Evolutionary conservation across 2,329 filamentous ascomycete genomes (phyloP).

Genomic region (Aspergillus phoenicis): DNA sequence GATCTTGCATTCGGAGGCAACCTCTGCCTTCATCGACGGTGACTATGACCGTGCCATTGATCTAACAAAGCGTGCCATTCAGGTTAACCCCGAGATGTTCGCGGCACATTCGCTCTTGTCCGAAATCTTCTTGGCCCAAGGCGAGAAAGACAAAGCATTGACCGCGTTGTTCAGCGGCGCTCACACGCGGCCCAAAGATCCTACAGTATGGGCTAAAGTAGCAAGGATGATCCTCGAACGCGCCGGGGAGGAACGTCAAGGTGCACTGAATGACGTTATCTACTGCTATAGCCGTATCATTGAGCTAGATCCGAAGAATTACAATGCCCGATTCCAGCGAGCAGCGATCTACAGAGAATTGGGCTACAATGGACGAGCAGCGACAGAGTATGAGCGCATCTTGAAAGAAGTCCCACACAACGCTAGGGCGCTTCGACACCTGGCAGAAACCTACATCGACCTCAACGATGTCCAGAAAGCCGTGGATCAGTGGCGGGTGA

Average conservation of each 20-base stretch:
- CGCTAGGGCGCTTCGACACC: constrained; percentile 55
- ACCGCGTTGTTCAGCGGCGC: constrained; percentile 61
- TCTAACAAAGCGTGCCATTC: constrained; percentile 52
- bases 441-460: constrained; percentile 61
- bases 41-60: constrained; percentile 49
- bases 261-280: constrained; percentile 51
- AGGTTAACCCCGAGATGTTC: constrained; percentile 64
- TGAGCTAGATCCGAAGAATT: constrained; percentile 54
- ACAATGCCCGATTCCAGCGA: constrained; percentile 57
- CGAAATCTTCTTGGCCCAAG: constrained; percentile 59
- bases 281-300: constrained; percentile 60
- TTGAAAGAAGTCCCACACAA: constrained; percentile 58
- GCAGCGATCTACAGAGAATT: constrained; percentile 59
- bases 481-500: constrained; percentile 54
- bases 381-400: constrained; percentile 57
- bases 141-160: constrained; percentile 59
- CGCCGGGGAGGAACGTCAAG: constrained; percentile 48
- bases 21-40: constrained; percentile 51
- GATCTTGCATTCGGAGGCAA: constrained; percentile 50
- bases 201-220: constrained; percentile 60
- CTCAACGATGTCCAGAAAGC: constrained; percentile 53
- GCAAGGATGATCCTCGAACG: constrained; percentile 57
- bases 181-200: constrained; percentile 57
- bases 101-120: constrained; percentile 63
- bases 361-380: constrained; percentile 50